Base-by-base conservation (phyloP, 495 filamentous ascomycete species). In the Penicillium turbatum region DNA sequence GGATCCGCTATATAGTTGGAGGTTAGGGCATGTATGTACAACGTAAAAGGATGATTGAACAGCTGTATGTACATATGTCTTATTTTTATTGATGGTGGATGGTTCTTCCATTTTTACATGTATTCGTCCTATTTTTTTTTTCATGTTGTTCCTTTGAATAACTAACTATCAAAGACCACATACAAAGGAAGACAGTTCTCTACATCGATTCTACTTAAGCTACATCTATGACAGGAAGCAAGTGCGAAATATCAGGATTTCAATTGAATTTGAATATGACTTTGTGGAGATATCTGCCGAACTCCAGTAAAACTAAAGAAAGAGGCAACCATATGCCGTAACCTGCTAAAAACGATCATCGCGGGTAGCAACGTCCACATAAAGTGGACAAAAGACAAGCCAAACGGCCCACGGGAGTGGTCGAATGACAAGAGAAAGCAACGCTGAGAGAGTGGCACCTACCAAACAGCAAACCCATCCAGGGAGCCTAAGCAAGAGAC, bases 401-500 rank as follows among this genome's bases (percentile, higher is more conserved):
- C n/a, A n/a, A n/a, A n/a, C n/a, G n/a, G n/a, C n/a, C n/a, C n/a
- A n/a, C n/a, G n/a, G 53, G 46, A 56, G 54, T 61, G 54, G 56
- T 50, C 57, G 38, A 19, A 26, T 42, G 51, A 30, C 24, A 29
- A 53, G 35, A 27, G 48, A 52, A n/a, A 58, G 62, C 54, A 59
- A 58, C 60, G 57, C 56, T 56, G 56, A 59, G 56, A 48, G 52
- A 62, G 56, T 56, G 63, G 64, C 72, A 75, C 70, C 72, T 75
- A 75, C 71, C 69, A 72, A 59, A 27, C 61, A 65, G 70, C 59
- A 73, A 66, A 64, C 56, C 65, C 62, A 63, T 70, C 65, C 67
- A 60, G 63, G 55, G 35, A 57, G 37, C 30, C 63, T 56, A 63
- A 57, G 41, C 43, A 56, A 57, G 40, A 48, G 36, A 62, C 65